Evolutionary conservation across 176 grass and related monocot species (phyloP).

Genomic region (Raddia distichophylla): DNA sequence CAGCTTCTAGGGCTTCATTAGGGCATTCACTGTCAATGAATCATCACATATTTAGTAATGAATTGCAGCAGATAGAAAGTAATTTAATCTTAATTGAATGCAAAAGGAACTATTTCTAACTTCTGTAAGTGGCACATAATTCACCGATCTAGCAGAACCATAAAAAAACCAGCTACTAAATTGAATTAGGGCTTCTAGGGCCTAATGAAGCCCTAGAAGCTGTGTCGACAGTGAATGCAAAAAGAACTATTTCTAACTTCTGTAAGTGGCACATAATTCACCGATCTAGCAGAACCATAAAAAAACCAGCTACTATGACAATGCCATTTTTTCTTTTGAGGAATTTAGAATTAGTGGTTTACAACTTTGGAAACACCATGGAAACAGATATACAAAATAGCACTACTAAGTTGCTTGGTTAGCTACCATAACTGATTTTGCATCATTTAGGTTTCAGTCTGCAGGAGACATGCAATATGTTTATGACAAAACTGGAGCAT

Average conservation of each 20-base stretch:
- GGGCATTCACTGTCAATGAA: constrained; percentile 76
- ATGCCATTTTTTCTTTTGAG: too few species aligned
- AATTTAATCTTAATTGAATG: constrained; percentile 14
- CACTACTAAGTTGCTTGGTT: constrained; percentile 4
- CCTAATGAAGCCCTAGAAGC: too few species aligned
- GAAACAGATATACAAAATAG: constrained; percentile 18
- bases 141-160: too few species aligned
- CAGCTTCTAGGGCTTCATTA: constrained; percentile 85
- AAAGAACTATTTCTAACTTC: constrained; percentile 25
- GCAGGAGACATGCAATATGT: background rate
- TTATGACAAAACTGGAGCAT: background rate
- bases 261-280: constrained; percentile 3
- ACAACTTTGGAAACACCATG: constrained; percentile 1
- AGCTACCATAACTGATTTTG: background rate
- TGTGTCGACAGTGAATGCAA: too few species aligned
- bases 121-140: constrained; percentile 7
- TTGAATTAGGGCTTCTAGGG: too few species aligned
- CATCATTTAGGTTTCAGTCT: background rate
- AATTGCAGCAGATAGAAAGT: constrained; percentile 15
- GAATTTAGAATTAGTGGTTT: too few species aligned
- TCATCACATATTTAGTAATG: constrained; percentile 43
- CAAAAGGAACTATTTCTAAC: constrained; percentile 22
- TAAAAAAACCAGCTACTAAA: too few species aligned
- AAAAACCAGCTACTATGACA: background rate
- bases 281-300: constrained; percentile 3